These are phyloP conservation scores for Helianthus tuberosus DNA, from an alignment of 129 eudicot genomes.

Conservation along the genomic window DNA sequence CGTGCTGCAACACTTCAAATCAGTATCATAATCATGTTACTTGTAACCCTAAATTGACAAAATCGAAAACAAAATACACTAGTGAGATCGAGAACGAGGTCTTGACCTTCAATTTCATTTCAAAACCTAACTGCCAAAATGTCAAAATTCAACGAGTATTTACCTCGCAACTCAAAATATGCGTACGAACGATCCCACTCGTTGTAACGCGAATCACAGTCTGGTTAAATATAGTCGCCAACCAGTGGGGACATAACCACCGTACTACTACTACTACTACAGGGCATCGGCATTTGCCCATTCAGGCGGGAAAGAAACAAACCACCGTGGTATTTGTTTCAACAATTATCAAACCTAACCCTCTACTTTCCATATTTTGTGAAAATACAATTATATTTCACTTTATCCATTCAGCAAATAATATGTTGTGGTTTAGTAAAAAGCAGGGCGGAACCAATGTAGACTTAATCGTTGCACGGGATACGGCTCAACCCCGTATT, in stretches of 20 bases:
- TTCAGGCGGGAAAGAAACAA: neutral
- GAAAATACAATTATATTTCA: no score
- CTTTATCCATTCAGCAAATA: no score
- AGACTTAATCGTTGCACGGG: no score
- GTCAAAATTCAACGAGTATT: neutral
- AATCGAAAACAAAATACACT: neutral
- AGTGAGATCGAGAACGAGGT: neutral
- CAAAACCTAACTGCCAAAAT: neutral
- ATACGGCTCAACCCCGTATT: no score
- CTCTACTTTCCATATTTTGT: no score
- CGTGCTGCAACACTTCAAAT: slow-evolving; percentile 43
- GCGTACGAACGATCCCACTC: neutral
- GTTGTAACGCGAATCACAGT: neutral
- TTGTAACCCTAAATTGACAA: no score
- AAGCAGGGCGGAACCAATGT: no score
- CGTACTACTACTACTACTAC: neutral
- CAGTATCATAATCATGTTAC: neutral
- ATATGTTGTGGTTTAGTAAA: no score
- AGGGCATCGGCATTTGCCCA: neutral
- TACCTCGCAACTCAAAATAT: neutral
- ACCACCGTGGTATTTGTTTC: neutral
- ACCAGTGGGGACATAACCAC: neutral
- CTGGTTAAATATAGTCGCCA: neutral
- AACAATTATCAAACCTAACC: no score
- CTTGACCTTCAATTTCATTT: neutral